phyloP scores from a whole-genome alignment of 2,329 filamentous ascomycete species.

The Verticillium isaacii region DNA sequence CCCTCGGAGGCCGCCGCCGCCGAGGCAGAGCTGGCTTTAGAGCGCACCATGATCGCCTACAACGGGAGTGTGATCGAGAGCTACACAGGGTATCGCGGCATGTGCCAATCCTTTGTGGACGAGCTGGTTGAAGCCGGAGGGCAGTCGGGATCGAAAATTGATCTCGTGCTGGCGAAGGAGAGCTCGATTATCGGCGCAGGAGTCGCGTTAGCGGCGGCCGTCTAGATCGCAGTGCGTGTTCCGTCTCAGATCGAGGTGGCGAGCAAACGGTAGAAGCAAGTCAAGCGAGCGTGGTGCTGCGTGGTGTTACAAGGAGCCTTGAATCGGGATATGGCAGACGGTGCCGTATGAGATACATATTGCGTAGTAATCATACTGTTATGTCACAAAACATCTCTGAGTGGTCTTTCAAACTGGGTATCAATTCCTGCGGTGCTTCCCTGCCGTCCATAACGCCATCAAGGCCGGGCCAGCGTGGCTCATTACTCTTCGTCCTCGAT shows the following conservation, averaged over 20 bases:
- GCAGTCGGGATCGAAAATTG: conserved; percentile 38
- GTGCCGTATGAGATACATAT: background rate
- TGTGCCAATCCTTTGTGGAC: conserved; percentile 61
- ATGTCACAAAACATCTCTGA: background rate
- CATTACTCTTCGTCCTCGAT: conserved; percentile 8
- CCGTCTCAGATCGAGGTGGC: background rate
- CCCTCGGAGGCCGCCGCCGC: conserved; percentile 26
- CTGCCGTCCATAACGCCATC: background rate
- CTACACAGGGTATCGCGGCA: conserved; percentile 62
- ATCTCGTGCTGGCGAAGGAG: conserved; percentile 65
- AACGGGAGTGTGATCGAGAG: conserved; percentile 77
- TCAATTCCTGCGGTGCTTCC: background rate
- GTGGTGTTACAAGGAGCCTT: background rate
- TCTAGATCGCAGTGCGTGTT: background rate
- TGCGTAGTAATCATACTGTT: background rate
- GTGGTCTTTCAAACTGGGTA: background rate
- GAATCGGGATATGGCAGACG: background rate
- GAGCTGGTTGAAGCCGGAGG: conserved; percentile 39
- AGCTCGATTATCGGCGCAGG: conserved; percentile 73
- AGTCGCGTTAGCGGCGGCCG: conserved; percentile 52
- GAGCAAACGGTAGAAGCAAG: background rate
- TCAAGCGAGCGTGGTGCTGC: background rate
- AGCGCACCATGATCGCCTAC: conserved; percentile 62
- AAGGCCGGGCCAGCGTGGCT: background rate
- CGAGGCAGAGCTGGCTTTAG: conserved; percentile 44